Base-by-base conservation (phyloP, 352 stramenopile species). In the Phytopythium cucurbitacearum region DNA sequence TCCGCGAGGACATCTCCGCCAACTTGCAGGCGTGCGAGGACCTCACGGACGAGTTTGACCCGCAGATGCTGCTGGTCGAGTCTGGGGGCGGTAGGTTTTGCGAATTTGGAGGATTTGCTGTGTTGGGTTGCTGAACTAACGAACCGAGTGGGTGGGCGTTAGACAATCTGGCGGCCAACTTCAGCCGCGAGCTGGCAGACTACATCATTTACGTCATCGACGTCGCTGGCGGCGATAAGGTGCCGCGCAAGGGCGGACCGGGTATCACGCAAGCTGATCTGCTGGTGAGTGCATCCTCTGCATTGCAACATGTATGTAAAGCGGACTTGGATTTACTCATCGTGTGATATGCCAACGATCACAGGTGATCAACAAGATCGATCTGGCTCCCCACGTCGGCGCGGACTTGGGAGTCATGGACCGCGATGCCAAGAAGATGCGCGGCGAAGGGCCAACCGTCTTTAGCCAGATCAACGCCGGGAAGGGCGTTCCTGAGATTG, bases 151-250 rank as follows among this genome's bases (percentile, higher is more conserved):
- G 7, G n/a, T 34, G 6, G 4, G n/a, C 10, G 39, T 10, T 35
- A 88, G 97, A 99, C 67, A 99, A 99, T 69, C 67, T 99, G 48
- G 96, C 96, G 3, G 97, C 97, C 45, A 98, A 98, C 72, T 99
- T 98, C 67, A 98, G 87, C 48, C 76, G 82, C 38, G 97, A 99
- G 73, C 76, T 99, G 11, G 97, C 96, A 5, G 97, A 99, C 79
- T 98, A 96, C 63, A 99, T 98, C 38, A 91, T 99, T 56, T 99
- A 99, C 71, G 97, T 99, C 11, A 99, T 99, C 69, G 97, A 99
- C 71, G 96, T 99, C 33, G 94, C 96, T 13, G 96, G 96, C 28
- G 97, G 97, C 16, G 96, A 99, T 68, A 99, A 99, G 67, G 88
- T 99, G 51, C 97, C 97, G 28, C 87, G 97, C 54, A 99, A 99